phyloP scores from a whole-genome alignment of 805 yeast species.

The Kazachstania psychrophila region DNA sequence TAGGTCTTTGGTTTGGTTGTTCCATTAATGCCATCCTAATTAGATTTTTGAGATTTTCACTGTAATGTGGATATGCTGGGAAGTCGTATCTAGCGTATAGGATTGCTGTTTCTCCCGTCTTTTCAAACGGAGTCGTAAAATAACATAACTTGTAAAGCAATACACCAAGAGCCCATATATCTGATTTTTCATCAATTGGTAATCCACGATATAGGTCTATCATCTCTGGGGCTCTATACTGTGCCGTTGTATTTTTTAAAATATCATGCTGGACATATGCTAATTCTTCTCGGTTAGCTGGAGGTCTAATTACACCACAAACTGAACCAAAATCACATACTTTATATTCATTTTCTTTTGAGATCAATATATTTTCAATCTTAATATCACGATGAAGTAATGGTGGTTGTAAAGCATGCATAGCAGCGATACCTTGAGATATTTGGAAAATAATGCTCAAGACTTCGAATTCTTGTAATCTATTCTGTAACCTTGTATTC shows the following conservation, averaged over 20 bases:
- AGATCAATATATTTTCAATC: slow-evolving; percentile 69
- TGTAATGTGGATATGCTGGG: slow-evolving; percentile 49
- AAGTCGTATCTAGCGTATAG: slow-evolving; percentile 45
- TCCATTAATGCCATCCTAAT: slow-evolving; percentile 52
- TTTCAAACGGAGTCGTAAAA: slow-evolving; percentile 77
- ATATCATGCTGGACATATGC: slow-evolving; percentile 55
- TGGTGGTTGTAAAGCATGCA: slow-evolving; percentile 66
- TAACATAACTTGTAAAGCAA: slow-evolving; percentile 70
- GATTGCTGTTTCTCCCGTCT: slow-evolving; percentile 53
- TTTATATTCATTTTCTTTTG: slow-evolving; percentile 50
- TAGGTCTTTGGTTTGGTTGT: slow-evolving; percentile 66
- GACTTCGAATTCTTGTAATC: slow-evolving; percentile 60
- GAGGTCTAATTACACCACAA: slow-evolving; percentile 53
- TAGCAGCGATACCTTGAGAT: slow-evolving; percentile 64
- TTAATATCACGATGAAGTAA: slow-evolving; percentile 73
- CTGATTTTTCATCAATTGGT: slow-evolving; percentile 74
- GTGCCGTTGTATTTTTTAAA: slow-evolving; percentile 75
- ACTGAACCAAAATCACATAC: slow-evolving; percentile 81
- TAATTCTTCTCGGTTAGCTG: slow-evolving; percentile 52
- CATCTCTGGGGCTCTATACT: slow-evolving; percentile 81
- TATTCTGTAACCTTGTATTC: slow-evolving; percentile 60
- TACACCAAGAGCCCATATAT: slow-evolving; percentile 79
- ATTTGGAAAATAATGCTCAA: slow-evolving; percentile 59
- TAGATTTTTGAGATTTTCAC: slow-evolving; percentile 53
- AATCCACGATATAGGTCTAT: slow-evolving; percentile 57